phyloP scores from a whole-genome alignment of 116 monocot species.

The Dioscorea cayenensis region DNA sequence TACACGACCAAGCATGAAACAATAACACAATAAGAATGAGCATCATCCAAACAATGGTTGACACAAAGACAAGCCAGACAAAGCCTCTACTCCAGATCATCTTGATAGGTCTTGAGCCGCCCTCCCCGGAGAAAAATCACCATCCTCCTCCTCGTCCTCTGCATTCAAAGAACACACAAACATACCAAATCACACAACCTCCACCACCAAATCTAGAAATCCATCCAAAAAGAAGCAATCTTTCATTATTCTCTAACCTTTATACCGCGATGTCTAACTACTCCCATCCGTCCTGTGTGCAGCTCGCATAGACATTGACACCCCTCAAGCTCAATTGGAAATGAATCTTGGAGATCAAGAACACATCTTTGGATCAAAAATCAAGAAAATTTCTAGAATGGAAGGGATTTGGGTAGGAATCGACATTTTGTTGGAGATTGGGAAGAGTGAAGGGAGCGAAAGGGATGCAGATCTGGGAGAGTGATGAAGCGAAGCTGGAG shows the following conservation, averaged over 20 bases:
- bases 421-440: too few species aligned
- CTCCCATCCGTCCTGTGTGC: conserved; percentile 15
- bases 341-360: too few species aligned
- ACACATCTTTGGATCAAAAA: too few species aligned
- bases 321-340: too few species aligned
- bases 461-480: too few species aligned
- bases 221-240: not conserved
- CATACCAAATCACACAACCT: too few species aligned
- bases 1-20: conserved; percentile 72
- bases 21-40: conserved; percentile 46
- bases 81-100: conserved; percentile 59
- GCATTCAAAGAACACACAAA: not conserved
- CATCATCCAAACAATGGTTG: conserved; percentile 60
- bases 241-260: conserved; percentile 11
- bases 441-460: too few species aligned
- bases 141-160: conserved; percentile 13
- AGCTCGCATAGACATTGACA: conserved; percentile 31
- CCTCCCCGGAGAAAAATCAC: conserved; percentile 13
- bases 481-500: conserved; percentile 4
- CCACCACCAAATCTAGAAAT: not conserved
- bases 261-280: not conserved
- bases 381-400: too few species aligned
- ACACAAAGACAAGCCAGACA: conserved; percentile 58
- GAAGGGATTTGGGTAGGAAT: too few species aligned
- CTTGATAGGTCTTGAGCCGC: conserved; percentile 26